A percentile compares a stretch with the other conserved stretches of the same genome.
These are phyloP conservation scores for Exidia glandulosa DNA, from an alignment of 768 basidiomycete species.

Conservation along the genomic window DNA sequence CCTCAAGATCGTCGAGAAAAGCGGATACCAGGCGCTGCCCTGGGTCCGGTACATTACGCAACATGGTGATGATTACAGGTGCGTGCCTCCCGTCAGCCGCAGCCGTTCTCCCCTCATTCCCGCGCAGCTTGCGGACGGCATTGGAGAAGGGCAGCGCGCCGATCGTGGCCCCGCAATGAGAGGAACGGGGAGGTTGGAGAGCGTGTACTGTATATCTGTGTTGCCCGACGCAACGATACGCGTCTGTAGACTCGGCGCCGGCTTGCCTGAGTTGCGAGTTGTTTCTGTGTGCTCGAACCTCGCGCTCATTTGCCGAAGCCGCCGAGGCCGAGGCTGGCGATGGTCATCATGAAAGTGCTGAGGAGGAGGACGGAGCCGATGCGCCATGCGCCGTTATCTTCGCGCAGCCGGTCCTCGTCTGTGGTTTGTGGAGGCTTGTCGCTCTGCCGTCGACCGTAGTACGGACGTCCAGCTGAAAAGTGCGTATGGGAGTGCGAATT, in stretches of 20 bases:
- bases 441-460: not conserved
- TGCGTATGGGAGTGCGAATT: not conserved
- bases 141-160: constrained; percentile 63
- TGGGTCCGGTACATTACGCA: constrained; percentile 95
- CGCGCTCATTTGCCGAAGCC: not conserved
- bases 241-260: not conserved
- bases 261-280: too few species aligned
- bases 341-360: not conserved
- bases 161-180: constrained; percentile 24
- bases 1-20: constrained; percentile 97
- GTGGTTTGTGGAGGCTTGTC: not conserved
- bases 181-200: not conserved
- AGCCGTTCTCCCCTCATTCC: not conserved
- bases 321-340: not conserved
- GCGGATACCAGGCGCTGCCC: constrained; percentile 89
- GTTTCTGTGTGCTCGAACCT: not conserved
- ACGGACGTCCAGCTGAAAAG: not conserved
- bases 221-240: not conserved
- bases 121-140: constrained; percentile 54
- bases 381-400: not conserved
- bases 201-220: not conserved
- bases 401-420: not conserved
- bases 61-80: constrained; percentile 90
- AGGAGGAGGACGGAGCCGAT: not conserved
- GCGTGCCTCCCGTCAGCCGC: constrained; percentile 6